Percentiles rank a stretch among this genome's conserved stretches.
These are phyloP conservation scores for Saccharomycopsis amapae DNA, from an alignment of 805 yeast species.

Conservation along the genomic window DNA sequence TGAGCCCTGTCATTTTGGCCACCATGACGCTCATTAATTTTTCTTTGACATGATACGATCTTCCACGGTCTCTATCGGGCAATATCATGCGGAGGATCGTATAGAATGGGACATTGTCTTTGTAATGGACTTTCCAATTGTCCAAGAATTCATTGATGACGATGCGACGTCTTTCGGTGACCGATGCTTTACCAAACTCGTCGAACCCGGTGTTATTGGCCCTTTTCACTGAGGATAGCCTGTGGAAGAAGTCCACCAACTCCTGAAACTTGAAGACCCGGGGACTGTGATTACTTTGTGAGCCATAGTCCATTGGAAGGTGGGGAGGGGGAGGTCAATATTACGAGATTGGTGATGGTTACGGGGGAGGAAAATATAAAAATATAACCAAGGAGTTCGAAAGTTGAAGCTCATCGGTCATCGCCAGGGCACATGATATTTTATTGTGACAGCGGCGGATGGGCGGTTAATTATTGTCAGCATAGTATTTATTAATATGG, in stretches of 20 bases:
- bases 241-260: background rate
- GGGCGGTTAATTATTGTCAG: too few relatives aligned
- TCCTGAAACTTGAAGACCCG: slow-evolving; percentile 5
- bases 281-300: too few relatives aligned
- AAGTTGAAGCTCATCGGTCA: too few relatives aligned
- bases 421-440: too few relatives aligned
- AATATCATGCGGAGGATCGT: slow-evolving; percentile 58
- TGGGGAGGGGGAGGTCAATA: too few relatives aligned
- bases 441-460: too few relatives aligned
- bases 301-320: too few relatives aligned
- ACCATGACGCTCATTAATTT: slow-evolving; percentile 45
- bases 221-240: background rate
- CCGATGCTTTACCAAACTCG: slow-evolving; percentile 1
- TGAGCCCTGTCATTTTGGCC: slow-evolving; percentile 47
- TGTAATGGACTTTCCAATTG: slow-evolving; percentile 13
- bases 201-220: background rate
- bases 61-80: slow-evolving; percentile 48
- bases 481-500: too few relatives aligned
- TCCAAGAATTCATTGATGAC: slow-evolving; percentile 13
- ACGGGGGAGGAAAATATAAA: too few relatives aligned
- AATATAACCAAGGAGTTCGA: too few relatives aligned
- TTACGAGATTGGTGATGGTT: too few relatives aligned
- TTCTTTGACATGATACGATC: slow-evolving; percentile 46
- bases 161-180: slow-evolving; percentile 6
- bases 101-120: slow-evolving; percentile 30